Conservation (phyloP, 1,284 basidiomycete species). For the Apiotrichum mycotoxinovorans region DNA sequence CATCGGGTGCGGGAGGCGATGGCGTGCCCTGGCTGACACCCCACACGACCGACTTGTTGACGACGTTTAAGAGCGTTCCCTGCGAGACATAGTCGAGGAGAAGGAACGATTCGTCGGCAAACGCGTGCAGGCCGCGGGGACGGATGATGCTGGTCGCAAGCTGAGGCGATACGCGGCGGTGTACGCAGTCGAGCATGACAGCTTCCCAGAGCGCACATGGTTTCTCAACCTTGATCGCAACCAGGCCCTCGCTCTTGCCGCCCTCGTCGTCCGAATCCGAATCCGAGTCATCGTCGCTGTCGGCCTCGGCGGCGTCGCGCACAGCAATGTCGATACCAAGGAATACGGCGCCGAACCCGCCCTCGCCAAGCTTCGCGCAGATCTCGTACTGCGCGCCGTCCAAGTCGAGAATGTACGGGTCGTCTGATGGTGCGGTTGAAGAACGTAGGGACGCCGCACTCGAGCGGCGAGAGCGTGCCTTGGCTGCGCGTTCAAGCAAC, state of each 20-base stretch:
- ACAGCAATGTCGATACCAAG: conserved; percentile 57
- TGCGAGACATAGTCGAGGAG: conserved; percentile 84
- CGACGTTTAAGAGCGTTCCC: conserved; percentile 87
- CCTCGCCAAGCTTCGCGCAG: conserved; percentile 87
- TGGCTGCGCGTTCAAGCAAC: conserved; percentile 54
- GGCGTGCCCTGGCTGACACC: conserved; percentile 44
- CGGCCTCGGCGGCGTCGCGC: conserved; percentile 56
- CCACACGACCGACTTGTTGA: conserved; percentile 75
- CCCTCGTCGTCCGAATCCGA: conserved; percentile 61
- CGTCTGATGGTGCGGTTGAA: conserved; percentile 32
- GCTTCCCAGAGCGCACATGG: conserved; percentile 93
- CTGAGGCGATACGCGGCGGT: conserved; percentile 59
- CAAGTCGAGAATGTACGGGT: conserved; percentile 49
- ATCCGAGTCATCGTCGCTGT: conserved; percentile 56
- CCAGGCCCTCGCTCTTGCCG: conserved; percentile 58
- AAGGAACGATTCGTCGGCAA: conserved; percentile 84
- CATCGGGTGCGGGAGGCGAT: conserved; percentile 62
- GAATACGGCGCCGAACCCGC: conserved; percentile 94
- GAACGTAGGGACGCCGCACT: conserved; percentile 28
- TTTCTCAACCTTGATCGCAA: conserved; percentile 89
- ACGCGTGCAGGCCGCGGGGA: conserved; percentile 73
- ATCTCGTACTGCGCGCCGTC: conserved; percentile 67
- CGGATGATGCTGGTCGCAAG: conserved; percentile 65
- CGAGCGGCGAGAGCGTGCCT: conserved; percentile 48
- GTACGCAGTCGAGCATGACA: conserved; percentile 75